These are phyloP conservation scores for Penicillium sp. DNA, from an alignment of 2,329 filamentous ascomycete genomes.

Conservation along the genomic window DNA sequence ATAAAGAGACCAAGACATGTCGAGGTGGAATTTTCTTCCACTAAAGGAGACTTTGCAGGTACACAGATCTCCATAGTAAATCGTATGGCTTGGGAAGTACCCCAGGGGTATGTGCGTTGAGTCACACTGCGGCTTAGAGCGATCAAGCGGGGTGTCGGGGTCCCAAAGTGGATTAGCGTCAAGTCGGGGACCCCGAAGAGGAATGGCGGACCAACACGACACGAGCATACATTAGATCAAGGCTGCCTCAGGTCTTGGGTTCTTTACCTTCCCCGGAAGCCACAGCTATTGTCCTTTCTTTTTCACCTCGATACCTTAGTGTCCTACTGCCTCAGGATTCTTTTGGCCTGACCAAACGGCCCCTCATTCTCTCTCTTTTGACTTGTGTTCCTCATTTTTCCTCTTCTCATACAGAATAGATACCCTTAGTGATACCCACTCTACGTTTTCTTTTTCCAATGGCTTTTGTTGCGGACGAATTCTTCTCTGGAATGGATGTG, in stretches of 20 bases:
- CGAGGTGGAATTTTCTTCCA: not conserved
- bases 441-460: conserved; percentile 14
- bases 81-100: not conserved
- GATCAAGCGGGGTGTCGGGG: conserved; percentile 17
- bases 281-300: conserved; percentile 1
- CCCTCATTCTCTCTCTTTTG: not conserved
- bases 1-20: not conserved
- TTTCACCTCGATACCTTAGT: not conserved
- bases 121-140: conserved; percentile 7
- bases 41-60: not conserved
- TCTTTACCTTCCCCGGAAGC: conserved; percentile 13
- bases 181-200: conserved; percentile 25
- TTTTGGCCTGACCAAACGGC: not conserved
- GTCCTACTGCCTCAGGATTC: not conserved
- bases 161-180: conserved; percentile 22
- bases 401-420: not conserved
- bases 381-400: not conserved
- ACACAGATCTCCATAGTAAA: not conserved
- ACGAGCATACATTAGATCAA: conserved; percentile 8
- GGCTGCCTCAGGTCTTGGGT: conserved; percentile 16
- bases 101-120: not conserved
- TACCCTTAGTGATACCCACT: conserved; percentile 6
- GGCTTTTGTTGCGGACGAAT: conserved; percentile 22
- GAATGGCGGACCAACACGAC: conserved; percentile 9
- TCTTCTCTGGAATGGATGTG: conserved; percentile 20